phyloP scores from a whole-genome alignment of 371 early-diverging fungal genomes.

The Rhizomucor miehei region DNA sequence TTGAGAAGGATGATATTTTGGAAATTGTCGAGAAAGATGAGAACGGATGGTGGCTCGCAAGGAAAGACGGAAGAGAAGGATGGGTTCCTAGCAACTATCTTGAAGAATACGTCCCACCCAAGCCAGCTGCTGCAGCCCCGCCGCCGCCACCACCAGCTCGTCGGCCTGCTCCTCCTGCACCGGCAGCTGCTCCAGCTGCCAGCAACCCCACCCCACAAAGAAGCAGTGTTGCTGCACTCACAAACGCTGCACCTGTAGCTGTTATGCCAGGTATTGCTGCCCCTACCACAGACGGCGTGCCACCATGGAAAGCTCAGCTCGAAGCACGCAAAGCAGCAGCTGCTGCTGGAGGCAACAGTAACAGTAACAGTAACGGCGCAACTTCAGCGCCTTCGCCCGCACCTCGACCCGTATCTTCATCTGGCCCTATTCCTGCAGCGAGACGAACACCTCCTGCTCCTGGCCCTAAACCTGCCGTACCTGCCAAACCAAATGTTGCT shows the following conservation, averaged over 20 bases:
- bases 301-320: conserved; percentile 53
- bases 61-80: conserved; percentile 69
- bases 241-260: conserved; percentile 18
- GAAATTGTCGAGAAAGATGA: conserved; percentile 78
- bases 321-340: conserved; percentile 48
- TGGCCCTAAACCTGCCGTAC: conserved; percentile 38
- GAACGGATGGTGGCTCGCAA: conserved; percentile 87
- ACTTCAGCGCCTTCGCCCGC: conserved; percentile 50
- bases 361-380: conserved; percentile 9
- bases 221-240: conserved; percentile 7
- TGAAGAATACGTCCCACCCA: conserved; percentile 51
- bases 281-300: conserved; percentile 26
- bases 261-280: conserved; percentile 28
- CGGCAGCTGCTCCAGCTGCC: conserved; percentile 2
- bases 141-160: conserved; percentile 51
- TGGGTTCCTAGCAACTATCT: conserved; percentile 88
- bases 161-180: conserved; percentile 34
- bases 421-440: conserved; percentile 23
- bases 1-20: conserved; percentile 66
- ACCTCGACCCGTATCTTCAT: conserved; percentile 40
- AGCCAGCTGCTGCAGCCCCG: conserved; percentile 54
- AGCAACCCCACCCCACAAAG: conserved; percentile 1
- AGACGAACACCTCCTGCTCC: conserved; percentile 47
- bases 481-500: neutral
- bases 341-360: conserved; percentile 6